Percentiles rank a stretch among this genome's conserved stretches.
phyloP scores from a whole-genome alignment of 257 asterid genomes.

The Rubia yunnanensis region DNA sequence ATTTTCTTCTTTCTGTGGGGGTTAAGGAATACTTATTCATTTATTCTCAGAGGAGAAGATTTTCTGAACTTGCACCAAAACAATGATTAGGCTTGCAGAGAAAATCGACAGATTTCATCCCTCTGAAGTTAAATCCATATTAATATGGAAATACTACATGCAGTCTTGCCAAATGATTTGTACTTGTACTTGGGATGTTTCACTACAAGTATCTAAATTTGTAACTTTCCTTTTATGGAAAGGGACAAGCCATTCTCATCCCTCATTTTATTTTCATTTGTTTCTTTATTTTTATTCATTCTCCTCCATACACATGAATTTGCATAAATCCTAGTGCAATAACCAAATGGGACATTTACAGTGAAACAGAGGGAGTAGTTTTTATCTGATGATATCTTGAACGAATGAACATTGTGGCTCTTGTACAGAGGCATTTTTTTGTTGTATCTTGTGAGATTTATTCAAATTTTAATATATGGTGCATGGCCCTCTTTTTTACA shows the following conservation, averaged over 20 bases:
- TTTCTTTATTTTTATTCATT: not conserved
- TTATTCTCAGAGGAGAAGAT: not conserved
- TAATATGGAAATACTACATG: not conserved
- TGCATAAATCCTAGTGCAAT: not conserved
- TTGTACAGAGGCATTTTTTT: not conserved
- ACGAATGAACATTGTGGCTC: not conserved
- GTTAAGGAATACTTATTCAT: not conserved
- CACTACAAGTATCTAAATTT: too few relatives aligned
- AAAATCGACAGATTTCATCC: not conserved
- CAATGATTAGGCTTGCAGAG: not conserved
- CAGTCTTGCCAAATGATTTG: not conserved
- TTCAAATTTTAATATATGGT: constrained; percentile 7
- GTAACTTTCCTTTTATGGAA: too few relatives aligned
- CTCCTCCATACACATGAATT: not conserved
- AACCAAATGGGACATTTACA: not conserved
- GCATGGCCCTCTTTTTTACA: constrained; percentile 34
- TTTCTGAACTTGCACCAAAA: not conserved
- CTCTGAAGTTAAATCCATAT: not conserved
- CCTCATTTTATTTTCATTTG: not conserved
- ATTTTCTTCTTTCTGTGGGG: not conserved
- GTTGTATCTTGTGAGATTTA: not conserved
- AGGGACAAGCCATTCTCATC: not conserved
- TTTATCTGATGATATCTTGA: not conserved
- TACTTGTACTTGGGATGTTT: too few relatives aligned
- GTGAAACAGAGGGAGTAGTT: not conserved